A percentile compares a stretch with the other conserved stretches of the same genome.
phyloP scores from a whole-genome alignment of 768 basidiomycete genomes.

The Strobilomyces echinocephalus region DNA sequence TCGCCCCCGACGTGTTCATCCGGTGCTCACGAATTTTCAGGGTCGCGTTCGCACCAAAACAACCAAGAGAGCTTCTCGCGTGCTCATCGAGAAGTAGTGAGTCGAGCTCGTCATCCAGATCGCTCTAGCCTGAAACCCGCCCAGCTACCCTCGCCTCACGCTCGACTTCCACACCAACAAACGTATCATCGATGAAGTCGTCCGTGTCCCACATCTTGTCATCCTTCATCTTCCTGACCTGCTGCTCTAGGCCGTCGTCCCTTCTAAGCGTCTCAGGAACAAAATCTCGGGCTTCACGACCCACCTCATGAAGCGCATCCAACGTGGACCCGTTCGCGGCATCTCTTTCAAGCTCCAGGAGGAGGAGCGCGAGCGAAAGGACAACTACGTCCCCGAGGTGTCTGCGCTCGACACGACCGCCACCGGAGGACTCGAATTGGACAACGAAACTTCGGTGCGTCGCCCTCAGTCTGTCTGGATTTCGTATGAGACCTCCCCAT shows the following conservation, averaged over 20 bases:
- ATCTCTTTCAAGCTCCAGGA: conserved; percentile 99
- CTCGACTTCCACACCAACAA: conserved; percentile 99
- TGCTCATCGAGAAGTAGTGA: conserved; percentile 99
- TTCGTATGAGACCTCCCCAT: not conserved
- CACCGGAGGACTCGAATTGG: conserved; percentile 79
- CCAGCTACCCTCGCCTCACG: conserved; percentile 95
- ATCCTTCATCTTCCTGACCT: not conserved
- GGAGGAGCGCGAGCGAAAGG: conserved; percentile 98
- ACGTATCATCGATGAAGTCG: conserved; percentile 96
- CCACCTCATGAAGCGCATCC: conserved; percentile 99
- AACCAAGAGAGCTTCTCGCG: conserved; percentile 97
- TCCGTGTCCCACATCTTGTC: conserved; percentile 37
- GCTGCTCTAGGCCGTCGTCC: conserved; percentile 70
- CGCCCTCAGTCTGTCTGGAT: not conserved
- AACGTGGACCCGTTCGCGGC: conserved; percentile 95
- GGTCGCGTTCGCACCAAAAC: conserved; percentile 99
- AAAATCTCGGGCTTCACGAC: conserved; percentile 99
- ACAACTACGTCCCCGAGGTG: conserved; percentile 98
- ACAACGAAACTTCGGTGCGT: conserved; percentile 88
- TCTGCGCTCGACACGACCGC: conserved; percentile 85
- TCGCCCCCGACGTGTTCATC: conserved; percentile 6
- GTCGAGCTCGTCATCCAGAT: conserved; percentile 25
- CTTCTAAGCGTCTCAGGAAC: conserved; percentile 98
- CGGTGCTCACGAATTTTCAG: conserved; percentile 38
- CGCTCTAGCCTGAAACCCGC: not conserved